Evolutionary conservation across 805 yeast species (phyloP).

Genomic region (Kodamaea kaohsiungensis): DNA sequence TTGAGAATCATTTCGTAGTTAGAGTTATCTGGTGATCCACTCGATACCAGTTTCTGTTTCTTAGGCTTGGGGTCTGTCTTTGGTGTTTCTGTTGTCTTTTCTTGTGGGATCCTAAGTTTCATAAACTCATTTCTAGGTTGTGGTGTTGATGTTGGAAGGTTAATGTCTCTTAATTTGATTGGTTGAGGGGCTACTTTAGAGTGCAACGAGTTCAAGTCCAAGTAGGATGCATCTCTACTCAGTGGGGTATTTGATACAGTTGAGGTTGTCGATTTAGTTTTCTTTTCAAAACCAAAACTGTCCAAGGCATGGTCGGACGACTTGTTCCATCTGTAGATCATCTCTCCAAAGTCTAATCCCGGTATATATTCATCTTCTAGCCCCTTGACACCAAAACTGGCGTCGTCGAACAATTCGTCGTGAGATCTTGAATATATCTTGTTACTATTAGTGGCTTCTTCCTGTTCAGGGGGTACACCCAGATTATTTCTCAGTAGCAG

Average conservation of each 20-base stretch:
- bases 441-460: conserved; percentile 2
- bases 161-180: conserved; percentile 22
- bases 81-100: conserved; percentile 8
- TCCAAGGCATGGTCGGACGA: conserved; percentile 17
- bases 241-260: conserved; percentile 25
- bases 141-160: neutral
- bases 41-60: conserved; percentile 23
- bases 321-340: conserved; percentile 49
- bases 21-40: conserved; percentile 14
- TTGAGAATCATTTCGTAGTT: conserved; percentile 42
- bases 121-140: conserved; percentile 21
- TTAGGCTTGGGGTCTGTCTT: conserved; percentile 16
- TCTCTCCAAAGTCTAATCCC: conserved; percentile 58
- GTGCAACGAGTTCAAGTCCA: conserved; percentile 43
- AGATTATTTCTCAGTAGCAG: conserved; percentile 16
- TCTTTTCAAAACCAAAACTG: neutral
- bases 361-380: conserved; percentile 79
- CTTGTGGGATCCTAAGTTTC: conserved; percentile 19
- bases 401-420: conserved; percentile 16
- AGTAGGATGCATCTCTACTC: conserved; percentile 37
- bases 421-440: conserved; percentile 37
- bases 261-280: conserved; percentile 13
- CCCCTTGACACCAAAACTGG: conserved; percentile 34
- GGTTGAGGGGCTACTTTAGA: conserved; percentile 47
- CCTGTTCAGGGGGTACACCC: conserved; percentile 8